Conservation (phyloP, 768 basidiomycete genomes). For the Boletus insuetus region DNA sequence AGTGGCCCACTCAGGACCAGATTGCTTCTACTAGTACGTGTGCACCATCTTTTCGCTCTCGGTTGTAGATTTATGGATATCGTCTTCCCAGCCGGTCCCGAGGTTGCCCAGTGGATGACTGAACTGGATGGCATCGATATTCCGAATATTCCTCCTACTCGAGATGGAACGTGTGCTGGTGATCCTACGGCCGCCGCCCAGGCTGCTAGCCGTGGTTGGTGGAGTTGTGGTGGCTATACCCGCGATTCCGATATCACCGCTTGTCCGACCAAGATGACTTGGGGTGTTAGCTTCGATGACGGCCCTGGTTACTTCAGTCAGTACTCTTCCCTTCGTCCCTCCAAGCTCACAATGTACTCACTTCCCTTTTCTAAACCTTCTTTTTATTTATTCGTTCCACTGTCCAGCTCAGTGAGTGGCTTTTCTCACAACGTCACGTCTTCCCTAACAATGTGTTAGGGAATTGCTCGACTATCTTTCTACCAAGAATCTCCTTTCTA, state of each 20-base stretch:
- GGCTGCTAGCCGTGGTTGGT: conserved; percentile 75
- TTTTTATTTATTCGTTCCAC: background rate
- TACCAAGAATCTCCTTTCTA: conserved; percentile 62
- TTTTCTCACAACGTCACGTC: background rate
- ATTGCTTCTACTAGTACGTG: conserved; percentile 58
- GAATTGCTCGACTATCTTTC: conserved; percentile 70
- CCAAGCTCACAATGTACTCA: conserved; percentile 1
- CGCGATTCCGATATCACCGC: conserved; percentile 57
- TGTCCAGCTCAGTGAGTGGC: conserved; percentile 49
- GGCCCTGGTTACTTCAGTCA: conserved; percentile 82
- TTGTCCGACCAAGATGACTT: conserved; percentile 66
- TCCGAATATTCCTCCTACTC: conserved; percentile 60
- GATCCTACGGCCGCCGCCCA: conserved; percentile 56
- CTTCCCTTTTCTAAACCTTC: background rate
- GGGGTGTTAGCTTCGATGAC: conserved; percentile 88
- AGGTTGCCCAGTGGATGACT: conserved; percentile 74
- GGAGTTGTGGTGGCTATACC: conserved; percentile 81
- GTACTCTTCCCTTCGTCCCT: conserved; percentile 25
- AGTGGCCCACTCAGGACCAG: conserved; percentile 65
- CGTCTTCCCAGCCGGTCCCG: conserved; percentile 21
- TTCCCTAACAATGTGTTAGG: conserved; percentile 33
- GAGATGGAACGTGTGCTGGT: conserved; percentile 64
- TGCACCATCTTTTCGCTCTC: background rate
- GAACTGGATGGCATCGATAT: conserved; percentile 71
- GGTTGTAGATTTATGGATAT: background rate